Percentiles rank a stretch among this genome's conserved stretches.
These are phyloP conservation scores for Solanum arcanum DNA, from an alignment of 257 asterid species.

Conservation along the genomic window DNA sequence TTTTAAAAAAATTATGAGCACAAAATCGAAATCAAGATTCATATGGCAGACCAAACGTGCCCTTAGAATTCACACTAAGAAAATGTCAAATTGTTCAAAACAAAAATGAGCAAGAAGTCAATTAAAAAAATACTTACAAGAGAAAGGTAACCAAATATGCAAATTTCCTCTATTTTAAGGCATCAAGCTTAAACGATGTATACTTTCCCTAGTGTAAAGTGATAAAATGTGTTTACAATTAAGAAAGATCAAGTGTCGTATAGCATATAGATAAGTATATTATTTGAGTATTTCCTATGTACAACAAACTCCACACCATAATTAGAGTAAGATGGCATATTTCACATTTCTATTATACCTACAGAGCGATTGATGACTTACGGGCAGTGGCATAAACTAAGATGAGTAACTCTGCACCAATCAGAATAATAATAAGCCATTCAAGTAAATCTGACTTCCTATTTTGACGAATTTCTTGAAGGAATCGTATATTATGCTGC, in stretches of 20 bases:
- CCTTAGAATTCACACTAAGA: too few species aligned
- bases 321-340: background rate
- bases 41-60: too few species aligned
- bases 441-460: constrained; percentile 85
- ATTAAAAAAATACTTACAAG: background rate
- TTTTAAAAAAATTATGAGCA: too few species aligned
- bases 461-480: too few species aligned
- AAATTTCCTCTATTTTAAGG: background rate
- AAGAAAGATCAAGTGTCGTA: background rate
- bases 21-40: too few species aligned
- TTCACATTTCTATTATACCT: background rate
- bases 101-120: too few species aligned
- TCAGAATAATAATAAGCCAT: constrained; percentile 81
- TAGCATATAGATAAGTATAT: background rate
- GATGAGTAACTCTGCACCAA: constrained; percentile 75
- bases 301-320: background rate
- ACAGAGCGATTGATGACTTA: constrained; percentile 21
- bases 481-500: too few species aligned
- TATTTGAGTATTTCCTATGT: background rate
- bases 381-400: constrained; percentile 76
- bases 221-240: background rate
- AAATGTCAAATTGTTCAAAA: too few species aligned
- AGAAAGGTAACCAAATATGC: background rate
- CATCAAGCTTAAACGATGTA: background rate
- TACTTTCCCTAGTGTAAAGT: background rate